Evolutionary conservation across 2,329 filamentous ascomycete genomes (phyloP), one percentile per base, ranked within the genome.

Genomic region (Rutstroemia sydowiana): DNA sequence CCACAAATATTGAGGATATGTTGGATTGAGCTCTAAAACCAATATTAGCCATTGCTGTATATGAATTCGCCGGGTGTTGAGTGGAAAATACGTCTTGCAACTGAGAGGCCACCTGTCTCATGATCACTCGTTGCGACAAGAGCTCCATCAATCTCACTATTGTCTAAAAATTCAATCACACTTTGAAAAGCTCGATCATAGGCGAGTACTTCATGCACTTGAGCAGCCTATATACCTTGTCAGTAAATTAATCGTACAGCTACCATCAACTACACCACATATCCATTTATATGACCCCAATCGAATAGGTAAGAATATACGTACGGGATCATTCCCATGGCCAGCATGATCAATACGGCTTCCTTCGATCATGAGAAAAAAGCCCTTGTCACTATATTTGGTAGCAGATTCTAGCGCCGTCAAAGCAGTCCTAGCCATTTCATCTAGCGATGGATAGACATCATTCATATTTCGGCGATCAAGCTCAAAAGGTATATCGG

Each of bases 351-450:
- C 93, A 62, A 98, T 97, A 39, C 93, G 79, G 62, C 88, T 95
- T 4, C 91, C 93, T 70, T 98, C 93, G 55, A 98, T 95, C 92
- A 98, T 95, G 61, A 98, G 75, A 71, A 98, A 98, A 75, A 97
- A 98, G 4, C 93, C 93, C 69, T 95, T 83, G 39, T 97, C 89
- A 56, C 81, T 89, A 64, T 91, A 76, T 64, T 80, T 76, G 0
- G 93, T 96, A 0, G 91, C 93, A 54, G 83, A 82, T 56, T 86
- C 85, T 21, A 98, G 78, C 1, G 88, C 83, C 13, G 77, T 81
- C 56, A 98, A 74, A 1, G 93, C 92, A 14, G 88, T 88, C 60
- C 78, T 77, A 8, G 92, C 82, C 90, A 96, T 97, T 70, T 96
- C 91, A 65, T 87, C 87, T 37, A 98, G 74, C 14, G 88, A 92